phyloP scores from a whole-genome alignment of 2,329 filamentous ascomycete genomes.

The Dactylonectria macrodidyma region DNA sequence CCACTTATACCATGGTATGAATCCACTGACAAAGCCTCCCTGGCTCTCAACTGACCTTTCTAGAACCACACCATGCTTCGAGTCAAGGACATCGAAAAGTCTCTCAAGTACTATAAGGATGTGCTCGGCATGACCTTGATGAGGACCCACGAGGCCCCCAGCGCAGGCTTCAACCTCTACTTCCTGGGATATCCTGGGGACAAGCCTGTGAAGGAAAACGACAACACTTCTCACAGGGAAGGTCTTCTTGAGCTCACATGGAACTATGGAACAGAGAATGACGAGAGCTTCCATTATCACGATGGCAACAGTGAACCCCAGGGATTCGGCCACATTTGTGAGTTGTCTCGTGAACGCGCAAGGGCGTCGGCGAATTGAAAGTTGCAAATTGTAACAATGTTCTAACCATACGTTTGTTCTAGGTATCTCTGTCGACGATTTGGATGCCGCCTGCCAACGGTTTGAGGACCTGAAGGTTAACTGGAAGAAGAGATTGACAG shows the following conservation, averaged over 20 bases:
- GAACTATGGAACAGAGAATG: conserved; percentile 88
- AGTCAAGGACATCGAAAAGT: conserved; percentile 85
- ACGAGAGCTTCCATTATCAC: conserved; percentile 88
- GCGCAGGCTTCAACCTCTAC: conserved; percentile 88
- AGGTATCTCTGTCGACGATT: conserved; percentile 87
- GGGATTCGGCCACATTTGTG: conserved; percentile 94
- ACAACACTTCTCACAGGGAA: conserved; percentile 77
- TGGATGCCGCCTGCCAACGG: conserved; percentile 88
- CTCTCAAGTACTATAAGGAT: conserved; percentile 86
- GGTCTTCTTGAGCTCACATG: conserved; percentile 93
- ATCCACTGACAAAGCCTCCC: background rate
- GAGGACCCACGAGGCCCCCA: conserved; percentile 78
- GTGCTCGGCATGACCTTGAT: conserved; percentile 90
- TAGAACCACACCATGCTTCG: conserved; percentile 95
- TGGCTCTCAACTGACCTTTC: conserved; percentile 18
- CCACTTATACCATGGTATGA: conserved; percentile 79
- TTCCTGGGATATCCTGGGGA: conserved; percentile 85
- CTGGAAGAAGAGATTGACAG: conserved; percentile 97
- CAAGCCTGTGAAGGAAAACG: conserved; percentile 66
- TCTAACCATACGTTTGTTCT: conserved; percentile 38
- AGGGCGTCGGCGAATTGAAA: too few species aligned
- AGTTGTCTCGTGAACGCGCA: conserved; percentile 50
- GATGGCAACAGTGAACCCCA: conserved; percentile 93
- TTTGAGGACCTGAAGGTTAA: conserved; percentile 86
- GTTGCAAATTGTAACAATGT: background rate